A percentile compares a stretch with the other conserved stretches of the same genome.
Evolutionary conservation across 2,329 filamentous ascomycete species (phyloP).

Genomic region (Didymella glomerata): DNA sequence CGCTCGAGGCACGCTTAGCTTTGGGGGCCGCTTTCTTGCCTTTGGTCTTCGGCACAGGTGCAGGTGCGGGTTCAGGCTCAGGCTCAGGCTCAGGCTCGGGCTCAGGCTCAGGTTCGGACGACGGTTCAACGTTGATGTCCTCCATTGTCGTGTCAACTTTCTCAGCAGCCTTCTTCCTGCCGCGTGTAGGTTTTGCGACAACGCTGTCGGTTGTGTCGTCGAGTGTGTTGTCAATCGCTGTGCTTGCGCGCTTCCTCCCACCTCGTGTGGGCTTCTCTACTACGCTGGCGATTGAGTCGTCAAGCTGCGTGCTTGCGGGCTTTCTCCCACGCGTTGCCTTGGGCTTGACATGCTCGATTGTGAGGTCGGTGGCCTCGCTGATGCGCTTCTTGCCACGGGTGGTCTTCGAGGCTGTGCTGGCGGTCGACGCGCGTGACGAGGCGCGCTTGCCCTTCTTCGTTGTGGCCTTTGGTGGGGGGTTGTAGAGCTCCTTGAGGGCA

Average conservation of each 20-base stretch:
- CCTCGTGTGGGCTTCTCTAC: constrained; percentile 22
- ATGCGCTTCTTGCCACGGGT: constrained; percentile 29
- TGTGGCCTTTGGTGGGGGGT: constrained; percentile 32
- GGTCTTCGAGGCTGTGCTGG: constrained; percentile 27
- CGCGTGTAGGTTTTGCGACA: constrained; percentile 19
- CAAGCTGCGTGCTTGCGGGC: constrained; percentile 30
- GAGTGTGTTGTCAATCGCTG: constrained; percentile 10
- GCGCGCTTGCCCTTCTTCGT: constrained; percentile 41
- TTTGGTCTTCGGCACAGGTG: constrained; percentile 12
- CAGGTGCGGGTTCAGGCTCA: neutral
- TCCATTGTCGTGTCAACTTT: constrained; percentile 14
- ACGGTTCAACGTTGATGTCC: neutral
- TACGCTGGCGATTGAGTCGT: constrained; percentile 10
- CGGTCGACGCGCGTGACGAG: constrained; percentile 37
- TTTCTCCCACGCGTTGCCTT: constrained; percentile 26
- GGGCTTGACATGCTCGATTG: constrained; percentile 8
- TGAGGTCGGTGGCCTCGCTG: constrained; percentile 21
- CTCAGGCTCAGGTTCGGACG: neutral
- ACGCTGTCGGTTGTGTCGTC: constrained; percentile 13
- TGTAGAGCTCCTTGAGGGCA: constrained; percentile 67
- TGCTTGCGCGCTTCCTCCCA: constrained; percentile 29
- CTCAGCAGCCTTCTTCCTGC: constrained; percentile 29
- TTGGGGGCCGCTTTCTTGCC: constrained; percentile 18
- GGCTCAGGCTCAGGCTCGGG: too few relatives aligned
- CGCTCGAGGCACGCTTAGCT: constrained; percentile 34